phyloP scores from a whole-genome alignment of 2,329 filamentous ascomycete genomes.

The Dothistroma pini region DNA sequence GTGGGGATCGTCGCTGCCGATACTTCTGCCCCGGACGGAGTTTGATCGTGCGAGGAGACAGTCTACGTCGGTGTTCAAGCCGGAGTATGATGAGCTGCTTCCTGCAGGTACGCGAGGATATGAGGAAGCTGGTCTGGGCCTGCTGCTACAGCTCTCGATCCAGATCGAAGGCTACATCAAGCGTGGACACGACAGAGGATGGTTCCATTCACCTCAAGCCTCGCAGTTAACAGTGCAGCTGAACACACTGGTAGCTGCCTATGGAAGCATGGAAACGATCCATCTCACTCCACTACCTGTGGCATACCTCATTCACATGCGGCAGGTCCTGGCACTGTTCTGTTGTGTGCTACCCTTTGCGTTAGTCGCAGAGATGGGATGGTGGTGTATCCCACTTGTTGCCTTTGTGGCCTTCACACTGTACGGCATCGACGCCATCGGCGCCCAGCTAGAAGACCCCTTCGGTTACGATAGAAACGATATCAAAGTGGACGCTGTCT shows the following conservation, averaged over 20 bases:
- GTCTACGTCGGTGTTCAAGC: conserved; percentile 30
- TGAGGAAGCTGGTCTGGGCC: conserved; percentile 57
- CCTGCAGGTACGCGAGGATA: conserved; percentile 36
- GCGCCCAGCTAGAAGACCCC: conserved; percentile 61
- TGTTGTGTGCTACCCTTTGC: conserved; percentile 60
- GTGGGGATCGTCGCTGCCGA: conserved; percentile 50
- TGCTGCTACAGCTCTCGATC: conserved; percentile 59
- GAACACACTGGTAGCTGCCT: conserved; percentile 55
- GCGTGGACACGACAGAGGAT: conserved; percentile 52
- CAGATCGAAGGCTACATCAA: conserved; percentile 60
- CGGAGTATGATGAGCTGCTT: conserved; percentile 36
- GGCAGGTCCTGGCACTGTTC: conserved; percentile 61
- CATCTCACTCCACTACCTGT: conserved; percentile 61
- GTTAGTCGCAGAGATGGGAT: conserved; percentile 60
- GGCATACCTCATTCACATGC: conserved; percentile 62
- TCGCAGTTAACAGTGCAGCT: conserved; percentile 57
- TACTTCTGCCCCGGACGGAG: conserved; percentile 23
- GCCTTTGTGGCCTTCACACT: conserved; percentile 60
- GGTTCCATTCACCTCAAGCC: conserved; percentile 59
- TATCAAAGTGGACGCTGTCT: conserved; percentile 65
- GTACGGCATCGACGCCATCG: conserved; percentile 63
- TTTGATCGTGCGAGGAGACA: conserved; percentile 28
- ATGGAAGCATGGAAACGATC: conserved; percentile 63
- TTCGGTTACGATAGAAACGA: conserved; percentile 64
- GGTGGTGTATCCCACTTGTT: conserved; percentile 59